Evolutionary conservation across 495 filamentous ascomycete genomes (phyloP).

Genomic region (Stereocaulon alpinum): DNA sequence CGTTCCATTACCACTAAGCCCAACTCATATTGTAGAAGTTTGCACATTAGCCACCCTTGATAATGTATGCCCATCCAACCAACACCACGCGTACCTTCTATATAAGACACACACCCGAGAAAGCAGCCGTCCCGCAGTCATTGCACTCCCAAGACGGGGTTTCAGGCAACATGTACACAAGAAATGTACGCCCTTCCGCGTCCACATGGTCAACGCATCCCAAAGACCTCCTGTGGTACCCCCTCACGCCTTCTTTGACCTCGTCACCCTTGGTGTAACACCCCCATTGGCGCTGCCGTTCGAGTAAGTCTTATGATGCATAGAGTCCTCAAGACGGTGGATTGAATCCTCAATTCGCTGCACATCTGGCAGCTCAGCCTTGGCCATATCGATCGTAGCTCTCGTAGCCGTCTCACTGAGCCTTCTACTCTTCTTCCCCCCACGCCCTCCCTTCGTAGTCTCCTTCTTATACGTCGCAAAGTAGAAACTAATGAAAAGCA

Average conservation of each 20-base stretch:
- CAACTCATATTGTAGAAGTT: no score
- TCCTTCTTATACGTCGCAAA: conserved; percentile 91
- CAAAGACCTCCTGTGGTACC: background rate
- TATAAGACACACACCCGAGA: background rate
- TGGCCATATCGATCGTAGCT: conserved; percentile 45
- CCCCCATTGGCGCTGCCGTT: conserved; percentile 16
- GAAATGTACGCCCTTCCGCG: background rate
- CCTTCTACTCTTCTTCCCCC: conserved; percentile 31
- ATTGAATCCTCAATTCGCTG: conserved; percentile 20
- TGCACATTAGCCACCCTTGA: no score
- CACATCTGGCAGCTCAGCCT: conserved; percentile 37
- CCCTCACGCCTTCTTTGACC: conserved; percentile 19
- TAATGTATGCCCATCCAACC: no score
- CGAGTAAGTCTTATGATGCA: background rate
- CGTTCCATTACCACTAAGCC: no score
- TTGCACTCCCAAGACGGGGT: background rate
- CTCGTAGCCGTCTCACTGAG: conserved; percentile 42
- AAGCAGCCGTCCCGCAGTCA: background rate
- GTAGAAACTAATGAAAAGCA: conserved; percentile 99
- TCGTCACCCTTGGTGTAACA: conserved; percentile 16
- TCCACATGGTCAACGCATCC: background rate
- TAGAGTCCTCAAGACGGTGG: background rate
- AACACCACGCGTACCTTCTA: no score
- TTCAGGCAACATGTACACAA: background rate
- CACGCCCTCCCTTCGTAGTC: conserved; percentile 37